phyloP scores from a whole-genome alignment of 2,329 filamentous ascomycete species.

The Xylaria sp. region DNA sequence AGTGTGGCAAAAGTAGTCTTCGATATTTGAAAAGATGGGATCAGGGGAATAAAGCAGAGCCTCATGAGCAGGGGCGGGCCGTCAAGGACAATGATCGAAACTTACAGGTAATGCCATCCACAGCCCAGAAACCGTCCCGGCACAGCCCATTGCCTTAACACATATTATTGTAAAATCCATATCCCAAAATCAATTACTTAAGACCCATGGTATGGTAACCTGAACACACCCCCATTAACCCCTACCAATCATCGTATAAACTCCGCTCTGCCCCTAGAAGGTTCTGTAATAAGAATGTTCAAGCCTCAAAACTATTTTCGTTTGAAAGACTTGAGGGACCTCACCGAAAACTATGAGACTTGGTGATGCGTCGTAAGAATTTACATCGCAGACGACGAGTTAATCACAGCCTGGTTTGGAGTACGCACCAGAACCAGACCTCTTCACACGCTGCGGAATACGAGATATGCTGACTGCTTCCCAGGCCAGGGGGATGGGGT shows the following conservation, averaged over 20 bases:
- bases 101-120: neutral
- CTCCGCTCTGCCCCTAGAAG: too few relatives aligned
- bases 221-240: too few relatives aligned
- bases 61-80: neutral
- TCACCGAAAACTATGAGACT: neutral
- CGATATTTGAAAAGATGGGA: too few relatives aligned
- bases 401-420: neutral
- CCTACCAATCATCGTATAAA: too few relatives aligned
- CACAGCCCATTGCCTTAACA: too few relatives aligned
- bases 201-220: too few relatives aligned
- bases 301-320: too few relatives aligned
- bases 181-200: too few relatives aligned
- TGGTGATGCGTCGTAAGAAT: neutral
- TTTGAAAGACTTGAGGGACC: too few relatives aligned
- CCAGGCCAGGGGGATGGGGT: neutral
- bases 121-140: too few relatives aligned
- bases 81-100: neutral
- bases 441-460: neutral
- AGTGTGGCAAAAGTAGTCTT: neutral
- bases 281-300: too few relatives aligned
- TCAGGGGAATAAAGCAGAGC: neutral
- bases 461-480: neutral
- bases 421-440: neutral
- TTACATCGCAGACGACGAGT: neutral
- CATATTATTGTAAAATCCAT: too few relatives aligned